A percentile compares a stretch with the other conserved stretches of the same genome.
Conservation (phyloP, 208 protist species). For the Phytomonas serpens region DNA sequence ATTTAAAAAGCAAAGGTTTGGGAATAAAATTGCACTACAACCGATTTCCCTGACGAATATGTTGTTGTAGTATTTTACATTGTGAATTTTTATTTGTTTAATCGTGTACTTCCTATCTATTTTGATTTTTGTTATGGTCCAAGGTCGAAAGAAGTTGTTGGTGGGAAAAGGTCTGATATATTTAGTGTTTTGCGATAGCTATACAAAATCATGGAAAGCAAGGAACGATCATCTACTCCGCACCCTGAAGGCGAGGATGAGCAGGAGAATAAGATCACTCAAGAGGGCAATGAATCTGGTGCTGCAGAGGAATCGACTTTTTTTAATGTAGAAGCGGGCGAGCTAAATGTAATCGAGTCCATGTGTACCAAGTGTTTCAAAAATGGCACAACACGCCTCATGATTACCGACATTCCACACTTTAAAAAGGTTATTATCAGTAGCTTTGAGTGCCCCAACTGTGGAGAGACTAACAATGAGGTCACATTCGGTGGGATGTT, state of each 20-base stretch:
- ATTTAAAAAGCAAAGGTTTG: neutral
- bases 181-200: slow-evolving; percentile 8
- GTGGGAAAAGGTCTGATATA: neutral
- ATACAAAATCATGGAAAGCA: slow-evolving; percentile 3
- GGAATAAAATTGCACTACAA: neutral
- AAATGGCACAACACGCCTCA: slow-evolving; percentile 82
- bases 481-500: slow-evolving; percentile 84
- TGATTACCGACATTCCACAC: slow-evolving; percentile 89
- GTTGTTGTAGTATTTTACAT: neutral
- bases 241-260: neutral
- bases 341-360: slow-evolving; percentile 85
- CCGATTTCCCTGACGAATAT: neutral
- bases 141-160: neutral
- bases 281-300: neutral
- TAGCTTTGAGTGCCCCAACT: slow-evolving; percentile 88
- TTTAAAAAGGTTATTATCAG: slow-evolving; percentile 91
- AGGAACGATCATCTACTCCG: neutral
- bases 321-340: slow-evolving; percentile 70
- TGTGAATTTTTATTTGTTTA: slow-evolving; percentile 2
- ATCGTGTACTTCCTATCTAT: neutral
- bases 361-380: slow-evolving; percentile 82
- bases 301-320: neutral
- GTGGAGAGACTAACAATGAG: slow-evolving; percentile 84
- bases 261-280: neutral
- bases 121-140: slow-evolving; percentile 2